Evolutionary conservation across 257 asterid species (phyloP).

Genomic region (Oldenlandia corymbosa): DNA sequence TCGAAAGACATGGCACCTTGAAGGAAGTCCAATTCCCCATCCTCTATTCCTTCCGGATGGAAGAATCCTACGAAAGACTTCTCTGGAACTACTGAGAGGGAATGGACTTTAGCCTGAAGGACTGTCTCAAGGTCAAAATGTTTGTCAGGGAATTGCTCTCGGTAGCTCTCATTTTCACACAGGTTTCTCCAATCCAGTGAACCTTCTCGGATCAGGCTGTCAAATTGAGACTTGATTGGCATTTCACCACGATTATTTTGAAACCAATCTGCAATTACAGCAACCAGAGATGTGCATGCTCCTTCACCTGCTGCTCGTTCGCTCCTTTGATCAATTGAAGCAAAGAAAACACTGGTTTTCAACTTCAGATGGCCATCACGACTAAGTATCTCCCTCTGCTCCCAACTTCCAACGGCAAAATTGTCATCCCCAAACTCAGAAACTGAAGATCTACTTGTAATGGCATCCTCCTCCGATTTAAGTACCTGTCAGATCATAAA

Average conservation of each 20-base stretch:
- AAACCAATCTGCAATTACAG: constrained; percentile 78
- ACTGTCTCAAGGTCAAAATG: constrained; percentile 89
- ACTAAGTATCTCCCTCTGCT: constrained; percentile 56
- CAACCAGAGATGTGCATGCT: constrained; percentile 82
- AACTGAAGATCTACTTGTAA: constrained; percentile 18
- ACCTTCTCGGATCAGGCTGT: constrained; percentile 78
- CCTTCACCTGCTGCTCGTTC: constrained; percentile 87
- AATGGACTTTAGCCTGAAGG: constrained; percentile 56
- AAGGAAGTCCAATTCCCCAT: constrained; percentile 53
- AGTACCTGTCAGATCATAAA: constrained; percentile 22
- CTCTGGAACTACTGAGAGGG: constrained; percentile 51
- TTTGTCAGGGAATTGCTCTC: constrained; percentile 66
- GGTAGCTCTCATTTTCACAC: constrained; percentile 50
- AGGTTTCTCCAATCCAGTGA: constrained; percentile 85
- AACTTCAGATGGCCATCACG: constrained; percentile 71
- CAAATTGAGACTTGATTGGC: constrained; percentile 83
- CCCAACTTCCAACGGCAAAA: constrained; percentile 78
- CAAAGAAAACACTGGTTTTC: constrained; percentile 64
- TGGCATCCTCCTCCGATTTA: constrained; percentile 31
- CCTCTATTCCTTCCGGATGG: constrained; percentile 62
- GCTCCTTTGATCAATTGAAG: constrained; percentile 83
- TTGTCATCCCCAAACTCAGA: constrained; percentile 68
- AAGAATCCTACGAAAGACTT: constrained; percentile 76
- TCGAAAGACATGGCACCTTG: constrained; percentile 77
- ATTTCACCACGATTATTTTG: constrained; percentile 42